Evolutionary conservation across 441 rosid species (phyloP).

Genomic region (Lagerstroemia fauriei): DNA sequence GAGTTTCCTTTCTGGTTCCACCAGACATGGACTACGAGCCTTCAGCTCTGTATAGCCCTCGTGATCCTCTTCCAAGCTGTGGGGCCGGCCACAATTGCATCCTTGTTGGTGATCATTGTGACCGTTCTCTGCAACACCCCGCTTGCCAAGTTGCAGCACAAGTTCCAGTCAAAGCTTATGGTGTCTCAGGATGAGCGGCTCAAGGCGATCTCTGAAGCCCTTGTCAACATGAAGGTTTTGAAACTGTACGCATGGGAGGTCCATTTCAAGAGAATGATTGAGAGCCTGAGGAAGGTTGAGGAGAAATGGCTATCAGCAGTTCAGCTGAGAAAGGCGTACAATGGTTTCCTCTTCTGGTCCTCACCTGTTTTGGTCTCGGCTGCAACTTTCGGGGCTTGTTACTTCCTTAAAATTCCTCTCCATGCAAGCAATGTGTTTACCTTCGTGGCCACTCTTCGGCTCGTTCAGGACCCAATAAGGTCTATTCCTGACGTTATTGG

Average conservation of each 20-base stretch:
- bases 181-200: slow-evolving; percentile 75
- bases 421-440: slow-evolving; percentile 89
- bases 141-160: slow-evolving; percentile 50
- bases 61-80: slow-evolving; percentile 74
- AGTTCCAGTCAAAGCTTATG: slow-evolving; percentile 78
- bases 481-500: slow-evolving; percentile 87
- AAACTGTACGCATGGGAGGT: slow-evolving; percentile 92
- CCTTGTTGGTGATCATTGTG: slow-evolving; percentile 62
- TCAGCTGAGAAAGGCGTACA: slow-evolving; percentile 67
- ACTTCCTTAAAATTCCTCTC: slow-evolving; percentile 67
- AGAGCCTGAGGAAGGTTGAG: slow-evolving; percentile 62
- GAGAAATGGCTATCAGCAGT: slow-evolving; percentile 72
- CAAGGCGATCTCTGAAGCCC: slow-evolving; percentile 75
- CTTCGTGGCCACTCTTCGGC: slow-evolving; percentile 77
- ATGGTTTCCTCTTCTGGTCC: slow-evolving; percentile 71
- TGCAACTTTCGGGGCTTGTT: slow-evolving; percentile 85
- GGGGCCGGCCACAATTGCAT: slow-evolving; percentile 82
- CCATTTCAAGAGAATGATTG: slow-evolving; percentile 78
- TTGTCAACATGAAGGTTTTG: slow-evolving; percentile 83
- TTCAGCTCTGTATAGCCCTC: slow-evolving; percentile 76
- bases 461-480: slow-evolving; percentile 86
- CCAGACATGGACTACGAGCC: slow-evolving; percentile 88
- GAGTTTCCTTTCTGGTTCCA: slow-evolving; percentile 97
- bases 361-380: slow-evolving; percentile 83
- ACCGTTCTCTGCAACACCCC: slow-evolving; percentile 55